phyloP scores from a whole-genome alignment of 1,284 basidiomycete species.

The Tilletia indica region DNA sequence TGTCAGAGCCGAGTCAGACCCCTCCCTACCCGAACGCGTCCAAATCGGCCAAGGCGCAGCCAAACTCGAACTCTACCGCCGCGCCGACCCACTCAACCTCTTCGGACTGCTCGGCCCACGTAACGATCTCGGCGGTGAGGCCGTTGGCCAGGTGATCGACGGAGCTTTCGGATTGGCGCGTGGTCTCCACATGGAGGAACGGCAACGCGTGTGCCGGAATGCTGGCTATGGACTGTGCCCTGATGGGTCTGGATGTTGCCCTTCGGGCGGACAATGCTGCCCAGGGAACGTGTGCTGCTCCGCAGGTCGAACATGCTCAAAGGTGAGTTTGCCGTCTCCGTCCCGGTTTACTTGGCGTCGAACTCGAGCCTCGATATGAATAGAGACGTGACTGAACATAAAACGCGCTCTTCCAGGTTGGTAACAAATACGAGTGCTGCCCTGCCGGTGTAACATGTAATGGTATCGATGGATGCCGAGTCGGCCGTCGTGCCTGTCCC shows the following conservation, averaged over 20 bases:
- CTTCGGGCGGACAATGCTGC: not conserved
- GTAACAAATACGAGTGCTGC: not conserved
- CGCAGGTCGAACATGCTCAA: not conserved
- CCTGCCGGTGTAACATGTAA: not conserved
- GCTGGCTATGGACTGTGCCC: constrained; percentile 1
- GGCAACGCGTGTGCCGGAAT: not conserved
- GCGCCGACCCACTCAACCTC: constrained; percentile 12
- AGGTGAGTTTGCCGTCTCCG: not conserved
- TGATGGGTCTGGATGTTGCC: not conserved
- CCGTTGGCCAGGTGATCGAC: not conserved
- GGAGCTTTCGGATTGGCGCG: not conserved
- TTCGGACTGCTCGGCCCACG: not conserved
- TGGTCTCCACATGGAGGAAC: not conserved
- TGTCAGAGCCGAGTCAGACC: not conserved
- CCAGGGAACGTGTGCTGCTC: not conserved
- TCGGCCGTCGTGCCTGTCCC: constrained; percentile 4
- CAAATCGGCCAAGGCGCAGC: not conserved
- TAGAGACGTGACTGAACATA: no score
- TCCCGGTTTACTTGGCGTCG: not conserved
- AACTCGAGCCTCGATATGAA: no score
- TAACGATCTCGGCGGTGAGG: not conserved
- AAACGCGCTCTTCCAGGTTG: not conserved
- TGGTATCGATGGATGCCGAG: constrained; percentile 11
- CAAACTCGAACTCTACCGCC: not conserved
- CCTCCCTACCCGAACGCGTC: not conserved